phyloP scores from a whole-genome alignment of 306 rosid species.

The Hippophae gyantsensis region DNA sequence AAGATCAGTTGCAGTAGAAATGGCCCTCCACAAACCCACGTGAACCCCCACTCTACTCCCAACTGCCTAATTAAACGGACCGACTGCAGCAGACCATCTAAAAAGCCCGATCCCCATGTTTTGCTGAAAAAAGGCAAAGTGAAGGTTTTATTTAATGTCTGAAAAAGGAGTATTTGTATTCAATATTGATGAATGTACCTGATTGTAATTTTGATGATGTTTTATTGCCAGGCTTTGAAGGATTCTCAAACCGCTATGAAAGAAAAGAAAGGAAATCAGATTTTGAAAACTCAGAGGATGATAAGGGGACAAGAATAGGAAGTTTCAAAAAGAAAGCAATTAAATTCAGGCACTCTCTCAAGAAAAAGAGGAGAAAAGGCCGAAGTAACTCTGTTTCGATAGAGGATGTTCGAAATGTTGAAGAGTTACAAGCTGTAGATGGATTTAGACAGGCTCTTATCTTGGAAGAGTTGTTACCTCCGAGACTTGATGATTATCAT shows the following conservation, averaged over 20 bases:
- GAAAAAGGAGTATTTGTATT: not conserved
- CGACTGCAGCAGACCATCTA: too few relatives aligned
- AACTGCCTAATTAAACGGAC: too few relatives aligned
- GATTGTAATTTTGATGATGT: not conserved
- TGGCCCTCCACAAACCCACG: too few relatives aligned
- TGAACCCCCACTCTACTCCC: too few relatives aligned
- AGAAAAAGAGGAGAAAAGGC: constrained; percentile 39
- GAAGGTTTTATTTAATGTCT: not conserved
- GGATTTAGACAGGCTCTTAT: constrained; percentile 63
- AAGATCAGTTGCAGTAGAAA: too few relatives aligned
- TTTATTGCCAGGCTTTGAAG: constrained; percentile 58
- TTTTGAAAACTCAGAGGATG: constrained; percentile 73
- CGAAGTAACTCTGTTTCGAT: constrained; percentile 45
- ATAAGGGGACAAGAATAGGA: constrained; percentile 56
- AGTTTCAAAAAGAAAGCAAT: constrained; percentile 72
- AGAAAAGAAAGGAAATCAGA: constrained; percentile 66
- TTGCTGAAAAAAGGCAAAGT: not conserved
- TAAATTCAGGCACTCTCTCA: constrained; percentile 70
- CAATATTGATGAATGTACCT: not conserved
- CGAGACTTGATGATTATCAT: constrained; percentile 72
- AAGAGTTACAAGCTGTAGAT: constrained; percentile 69
- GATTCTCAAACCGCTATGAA: constrained; percentile 52
- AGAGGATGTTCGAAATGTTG: constrained; percentile 76
- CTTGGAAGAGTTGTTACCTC: constrained; percentile 56
- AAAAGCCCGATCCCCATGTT: too few relatives aligned